Percentiles rank a stretch among this genome's conserved stretches.
Evolutionary conservation across 1,284 basidiomycete species (phyloP).

Genomic region (Sanghuangporus weigelae): DNA sequence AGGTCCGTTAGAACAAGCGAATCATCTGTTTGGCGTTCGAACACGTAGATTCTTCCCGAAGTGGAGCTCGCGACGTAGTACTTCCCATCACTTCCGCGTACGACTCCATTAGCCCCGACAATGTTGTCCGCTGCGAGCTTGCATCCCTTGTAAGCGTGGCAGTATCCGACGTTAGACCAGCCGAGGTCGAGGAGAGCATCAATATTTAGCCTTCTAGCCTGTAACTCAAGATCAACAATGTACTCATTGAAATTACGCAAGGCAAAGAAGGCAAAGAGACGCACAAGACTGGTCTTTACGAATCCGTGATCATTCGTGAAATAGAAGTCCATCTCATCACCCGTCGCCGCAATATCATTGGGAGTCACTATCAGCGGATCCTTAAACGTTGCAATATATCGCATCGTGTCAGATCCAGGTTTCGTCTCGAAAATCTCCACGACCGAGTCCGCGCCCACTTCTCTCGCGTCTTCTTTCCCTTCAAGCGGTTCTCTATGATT

Average conservation of each 20-base stretch:
- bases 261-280: constrained; percentile 21
- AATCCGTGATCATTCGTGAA: constrained; percentile 60
- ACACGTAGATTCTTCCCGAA: constrained; percentile 39
- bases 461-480: constrained; percentile 27
- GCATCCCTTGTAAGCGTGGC: constrained; percentile 52
- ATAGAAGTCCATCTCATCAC: constrained; percentile 56
- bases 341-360: constrained; percentile 61
- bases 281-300: constrained; percentile 49
- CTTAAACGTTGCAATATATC: constrained; percentile 53
- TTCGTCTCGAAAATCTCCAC: constrained; percentile 66
- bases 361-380: constrained; percentile 58
- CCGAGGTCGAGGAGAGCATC: constrained; percentile 15
- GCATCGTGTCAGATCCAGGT: constrained; percentile 39
- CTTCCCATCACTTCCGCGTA: constrained; percentile 42
- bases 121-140: constrained; percentile 45
- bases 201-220: neutral
- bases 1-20: constrained; percentile 44
- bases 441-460: constrained; percentile 63
- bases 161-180: constrained; percentile 49
- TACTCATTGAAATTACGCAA: neutral
- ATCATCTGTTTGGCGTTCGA: constrained; percentile 52
- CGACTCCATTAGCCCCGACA: constrained; percentile 52
- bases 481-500: constrained; percentile 54
- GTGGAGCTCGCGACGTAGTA: constrained; percentile 48
- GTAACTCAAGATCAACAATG: neutral